Base-by-base conservation (phyloP, 352 stramenopile genomes). In the Proteromonas lacertae region DNA sequence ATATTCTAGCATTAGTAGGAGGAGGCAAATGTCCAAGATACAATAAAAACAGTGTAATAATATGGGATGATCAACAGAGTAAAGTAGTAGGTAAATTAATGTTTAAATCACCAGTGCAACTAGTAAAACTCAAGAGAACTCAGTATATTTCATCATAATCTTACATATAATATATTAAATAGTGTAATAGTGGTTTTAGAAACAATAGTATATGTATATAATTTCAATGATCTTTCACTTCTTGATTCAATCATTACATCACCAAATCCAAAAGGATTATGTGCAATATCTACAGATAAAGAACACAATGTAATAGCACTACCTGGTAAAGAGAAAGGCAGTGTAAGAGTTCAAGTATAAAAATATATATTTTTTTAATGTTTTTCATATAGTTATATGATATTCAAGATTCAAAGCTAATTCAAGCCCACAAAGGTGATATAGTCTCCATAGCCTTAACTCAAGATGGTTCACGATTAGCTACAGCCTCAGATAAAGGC, bases 31-130 rank as follows among this genome's bases (percentile, higher is more conserved):
- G 81, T 50, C 74, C 72, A 23, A 48, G 51, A 28, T 49, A 24
- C 1, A 19, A 30, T 7, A 31, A 4, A 14, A 41, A 41, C 17
- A 26, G 82, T 63, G 80, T 97, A 13, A 90, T 94, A 62, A 93
- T 97, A 42, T 97, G 83, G 78, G 86, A 96, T 45, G 86, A 97
- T 56, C 78, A 93, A 51, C 65, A 92, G 44, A 88, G 78, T 52
- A 65, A 74, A 30, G 90, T 83, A 47, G 90, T 96, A 45, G 83
- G 86, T 19, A 79, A 97, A 46, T 61, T 97, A 16, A 84, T 60
- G 44, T 97, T 97, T 52, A 73, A 81, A n/a, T 29, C 16, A 17
- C 28, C 40, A 33, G 38, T 39, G 25, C 6, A 43, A 22, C 28
- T 22, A 21, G 35, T 39, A 22, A 14, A 22, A 23, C 17, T 39